Evolutionary conservation across 2,329 filamentous ascomycete genomes (phyloP).

Genomic region (Xylaria hypoxylon): DNA sequence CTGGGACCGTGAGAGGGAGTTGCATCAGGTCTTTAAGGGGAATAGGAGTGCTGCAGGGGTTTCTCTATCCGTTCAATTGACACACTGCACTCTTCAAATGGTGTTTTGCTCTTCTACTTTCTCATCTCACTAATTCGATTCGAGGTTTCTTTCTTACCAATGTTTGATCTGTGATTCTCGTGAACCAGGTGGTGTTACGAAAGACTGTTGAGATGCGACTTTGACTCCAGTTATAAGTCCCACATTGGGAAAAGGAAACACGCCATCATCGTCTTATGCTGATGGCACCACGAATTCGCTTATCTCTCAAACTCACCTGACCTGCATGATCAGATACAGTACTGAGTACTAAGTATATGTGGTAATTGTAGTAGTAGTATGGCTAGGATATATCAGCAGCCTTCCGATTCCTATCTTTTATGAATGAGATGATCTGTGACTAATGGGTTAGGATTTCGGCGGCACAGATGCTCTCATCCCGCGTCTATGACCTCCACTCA

Average conservation of each 20-base stretch:
- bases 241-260: slow-evolving; percentile 24
- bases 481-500: neutral
- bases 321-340: slow-evolving; percentile 16
- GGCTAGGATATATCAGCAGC: neutral
- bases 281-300: slow-evolving; percentile 28
- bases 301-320: slow-evolving; percentile 23
- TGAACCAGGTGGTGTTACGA: slow-evolving; percentile 3
- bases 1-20: slow-evolving; percentile 3
- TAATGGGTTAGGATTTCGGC: neutral
- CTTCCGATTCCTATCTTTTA: neutral
- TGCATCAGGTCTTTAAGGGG: slow-evolving; percentile 8
- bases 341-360: too few relatives aligned
- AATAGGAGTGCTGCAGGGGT: neutral
- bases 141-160: neutral
- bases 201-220: neutral
- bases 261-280: slow-evolving; percentile 27
- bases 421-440: slow-evolving; percentile 6
- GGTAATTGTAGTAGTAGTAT: neutral
- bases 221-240: slow-evolving; percentile 13
- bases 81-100: neutral
- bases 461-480: neutral
- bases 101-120: slow-evolving; percentile 3
- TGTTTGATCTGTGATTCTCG: neutral
- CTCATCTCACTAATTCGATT: neutral
- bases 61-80: neutral